Conservation (phyloP, 345 rosid species). For the Eucalyptus sideroxylon region DNA sequence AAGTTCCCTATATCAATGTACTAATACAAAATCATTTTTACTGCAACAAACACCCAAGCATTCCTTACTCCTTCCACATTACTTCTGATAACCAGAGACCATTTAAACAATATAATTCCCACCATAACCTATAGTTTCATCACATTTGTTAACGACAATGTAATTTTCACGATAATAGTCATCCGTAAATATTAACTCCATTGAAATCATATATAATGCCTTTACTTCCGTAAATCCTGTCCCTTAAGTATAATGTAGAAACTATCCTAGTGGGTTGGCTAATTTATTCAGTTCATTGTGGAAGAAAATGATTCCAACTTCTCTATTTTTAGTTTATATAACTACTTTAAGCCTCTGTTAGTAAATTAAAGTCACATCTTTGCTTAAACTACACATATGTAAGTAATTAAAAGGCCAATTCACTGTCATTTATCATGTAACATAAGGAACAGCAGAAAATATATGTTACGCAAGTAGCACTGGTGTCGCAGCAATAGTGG, state of each 20-base stretch:
- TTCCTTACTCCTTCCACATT: background rate
- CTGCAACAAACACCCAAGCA: background rate
- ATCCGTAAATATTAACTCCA: background rate
- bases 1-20: background rate
- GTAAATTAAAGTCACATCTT: background rate
- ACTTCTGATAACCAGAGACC: background rate
- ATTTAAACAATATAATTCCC: background rate
- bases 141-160: background rate
- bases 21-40: background rate
- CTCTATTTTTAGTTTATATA: background rate
- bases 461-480: background rate
- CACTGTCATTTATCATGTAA: background rate
- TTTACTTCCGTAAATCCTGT: background rate
- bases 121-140: too few species aligned
- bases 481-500: rapidly evolving
- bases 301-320: background rate
- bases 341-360: rapidly evolving
- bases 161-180: background rate
- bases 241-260: background rate
- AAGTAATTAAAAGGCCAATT: background rate
- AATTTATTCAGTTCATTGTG: background rate
- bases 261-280: background rate
- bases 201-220: background rate
- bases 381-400: too few species aligned
- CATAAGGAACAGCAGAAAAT: background rate